A percentile compares a stretch with the other conserved stretches of the same genome.
phyloP scores from a whole-genome alignment of 176 grass and related monocot species.

The Chrysopogon serrulatus region DNA sequence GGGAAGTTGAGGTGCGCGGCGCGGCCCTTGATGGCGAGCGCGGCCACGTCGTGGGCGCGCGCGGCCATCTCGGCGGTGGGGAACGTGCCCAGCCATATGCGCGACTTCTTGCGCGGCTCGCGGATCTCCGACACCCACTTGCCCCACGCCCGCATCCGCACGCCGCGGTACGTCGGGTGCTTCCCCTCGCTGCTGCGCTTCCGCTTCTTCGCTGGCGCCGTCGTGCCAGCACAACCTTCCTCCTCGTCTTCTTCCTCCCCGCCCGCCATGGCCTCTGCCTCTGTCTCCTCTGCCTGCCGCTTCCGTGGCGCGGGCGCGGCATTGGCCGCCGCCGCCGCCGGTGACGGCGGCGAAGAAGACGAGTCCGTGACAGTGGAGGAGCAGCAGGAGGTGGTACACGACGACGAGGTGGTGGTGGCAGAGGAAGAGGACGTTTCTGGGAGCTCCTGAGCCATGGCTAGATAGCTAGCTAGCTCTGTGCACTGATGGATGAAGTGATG shows the following conservation, averaged over 20 bases:
- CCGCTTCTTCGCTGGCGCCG: slow-evolving; percentile 22
- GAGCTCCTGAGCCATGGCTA: slow-evolving; percentile 35
- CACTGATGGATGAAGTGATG: background rate
- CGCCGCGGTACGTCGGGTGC: slow-evolving; percentile 80
- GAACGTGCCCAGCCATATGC: slow-evolving; percentile 98
- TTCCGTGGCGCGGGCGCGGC: background rate
- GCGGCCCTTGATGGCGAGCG: slow-evolving; percentile 79
- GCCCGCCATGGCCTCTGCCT: background rate
- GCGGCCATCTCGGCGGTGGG: slow-evolving; percentile 88
- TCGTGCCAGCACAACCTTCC: background rate
- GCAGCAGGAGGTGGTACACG: slow-evolving; percentile 42
- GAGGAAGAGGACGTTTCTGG: slow-evolving; percentile 46
- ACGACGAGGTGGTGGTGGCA: slow-evolving; percentile 17
- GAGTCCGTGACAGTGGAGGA: slow-evolving; percentile 50
- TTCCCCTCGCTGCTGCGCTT: slow-evolving; percentile 81
- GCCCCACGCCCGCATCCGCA: slow-evolving; percentile 95
- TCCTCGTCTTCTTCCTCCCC: background rate
- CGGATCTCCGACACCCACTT: slow-evolving; percentile 99
- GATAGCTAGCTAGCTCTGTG: background rate
- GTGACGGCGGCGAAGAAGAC: slow-evolving; percentile 28
- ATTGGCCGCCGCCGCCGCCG: slow-evolving; percentile 21
- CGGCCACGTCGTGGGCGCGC: slow-evolving; percentile 93
- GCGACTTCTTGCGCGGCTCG: slow-evolving; percentile 92
- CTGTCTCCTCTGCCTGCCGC: background rate
- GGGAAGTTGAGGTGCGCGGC: slow-evolving; percentile 92